Percentiles rank a stretch among this genome's conserved stretches.
phyloP scores from a whole-genome alignment of 2,329 filamentous ascomycete genomes.

The Fusarium anthophilum region DNA sequence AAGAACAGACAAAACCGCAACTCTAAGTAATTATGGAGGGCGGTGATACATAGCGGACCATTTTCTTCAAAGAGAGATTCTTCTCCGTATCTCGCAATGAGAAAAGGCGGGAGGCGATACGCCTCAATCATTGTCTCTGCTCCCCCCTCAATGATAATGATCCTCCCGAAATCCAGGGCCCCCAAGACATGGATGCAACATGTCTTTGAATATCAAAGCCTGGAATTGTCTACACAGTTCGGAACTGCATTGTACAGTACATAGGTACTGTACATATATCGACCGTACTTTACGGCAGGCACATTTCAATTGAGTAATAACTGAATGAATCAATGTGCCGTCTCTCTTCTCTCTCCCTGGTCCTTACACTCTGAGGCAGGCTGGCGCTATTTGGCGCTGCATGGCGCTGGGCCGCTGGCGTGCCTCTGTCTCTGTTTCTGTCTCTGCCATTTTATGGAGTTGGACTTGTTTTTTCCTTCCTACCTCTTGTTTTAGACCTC shows the following conservation, averaged over 20 bases:
- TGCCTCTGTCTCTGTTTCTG: conserved; percentile 3
- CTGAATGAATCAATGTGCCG: conserved; percentile 16
- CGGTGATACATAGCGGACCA: conserved; percentile 1
- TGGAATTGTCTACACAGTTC: conserved; percentile 17
- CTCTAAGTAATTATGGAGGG: background rate
- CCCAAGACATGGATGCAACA: conserved; percentile 24
- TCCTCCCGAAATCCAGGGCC: conserved; percentile 22
- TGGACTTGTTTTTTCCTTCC: conserved; percentile 2
- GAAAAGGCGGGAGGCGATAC: conserved; percentile 24
- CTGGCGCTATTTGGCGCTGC: conserved; percentile 27
- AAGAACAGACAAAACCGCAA: conserved; percentile 8
- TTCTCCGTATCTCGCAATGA: background rate
- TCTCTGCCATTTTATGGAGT: background rate
- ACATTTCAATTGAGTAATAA: conserved; percentile 28
- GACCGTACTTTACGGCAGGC: background rate
- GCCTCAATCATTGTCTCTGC: conserved; percentile 30
- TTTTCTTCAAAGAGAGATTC: background rate
- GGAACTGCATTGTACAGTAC: background rate
- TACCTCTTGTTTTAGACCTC: conserved; percentile 23
- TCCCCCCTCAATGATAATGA: conserved; percentile 26
- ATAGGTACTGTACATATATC: background rate
- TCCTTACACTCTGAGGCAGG: conserved; percentile 21
- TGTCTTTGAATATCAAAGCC: conserved; percentile 31
- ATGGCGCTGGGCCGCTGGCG: conserved; percentile 30
- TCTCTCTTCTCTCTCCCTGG: background rate